Evolutionary conservation across 2,329 filamentous ascomycete genomes (phyloP).

Genomic region (Pezicula rhizophila): DNA sequence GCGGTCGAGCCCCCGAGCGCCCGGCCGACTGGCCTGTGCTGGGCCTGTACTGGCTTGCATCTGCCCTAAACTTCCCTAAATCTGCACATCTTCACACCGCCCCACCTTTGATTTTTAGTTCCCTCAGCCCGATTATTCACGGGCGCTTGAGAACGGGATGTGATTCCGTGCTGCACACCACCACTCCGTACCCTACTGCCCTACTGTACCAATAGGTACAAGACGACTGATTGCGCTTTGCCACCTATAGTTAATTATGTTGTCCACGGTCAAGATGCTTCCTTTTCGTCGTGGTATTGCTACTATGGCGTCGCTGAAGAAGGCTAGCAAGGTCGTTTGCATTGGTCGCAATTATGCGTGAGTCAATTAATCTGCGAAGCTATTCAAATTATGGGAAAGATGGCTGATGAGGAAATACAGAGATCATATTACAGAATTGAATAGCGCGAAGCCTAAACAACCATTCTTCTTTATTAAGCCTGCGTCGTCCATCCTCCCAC

Average conservation of each 20-base stretch:
- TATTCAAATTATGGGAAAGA: background rate
- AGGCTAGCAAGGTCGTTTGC: conserved; percentile 60
- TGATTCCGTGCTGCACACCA: too few relatives aligned
- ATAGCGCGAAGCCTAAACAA: conserved; percentile 81
- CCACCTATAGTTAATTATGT: background rate
- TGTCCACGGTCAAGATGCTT: background rate
- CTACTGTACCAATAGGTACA: background rate
- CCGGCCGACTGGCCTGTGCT: too few relatives aligned
- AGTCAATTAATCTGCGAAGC: conserved; percentile 27
- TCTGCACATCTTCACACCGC: too few relatives aligned
- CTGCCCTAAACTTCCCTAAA: too few relatives aligned
- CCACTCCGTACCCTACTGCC: too few relatives aligned
- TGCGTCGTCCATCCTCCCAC: conserved; percentile 75
- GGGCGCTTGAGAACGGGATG: too few relatives aligned
- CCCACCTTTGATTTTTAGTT: too few relatives aligned
- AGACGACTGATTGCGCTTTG: background rate
- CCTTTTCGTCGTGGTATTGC: conserved; percentile 23
- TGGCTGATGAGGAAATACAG: conserved; percentile 35
- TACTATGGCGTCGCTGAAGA: conserved; percentile 40
- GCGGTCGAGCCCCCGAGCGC: too few relatives aligned
- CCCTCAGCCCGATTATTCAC: too few relatives aligned
- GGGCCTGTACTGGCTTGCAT: too few relatives aligned
- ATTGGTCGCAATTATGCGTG: conserved; percentile 96
- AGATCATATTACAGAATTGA: conserved; percentile 90
- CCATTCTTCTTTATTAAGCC: conserved; percentile 99